Conservation (phyloP, 2,329 filamentous ascomycete species). For the Pseudogymnoascus sp. region DNA sequence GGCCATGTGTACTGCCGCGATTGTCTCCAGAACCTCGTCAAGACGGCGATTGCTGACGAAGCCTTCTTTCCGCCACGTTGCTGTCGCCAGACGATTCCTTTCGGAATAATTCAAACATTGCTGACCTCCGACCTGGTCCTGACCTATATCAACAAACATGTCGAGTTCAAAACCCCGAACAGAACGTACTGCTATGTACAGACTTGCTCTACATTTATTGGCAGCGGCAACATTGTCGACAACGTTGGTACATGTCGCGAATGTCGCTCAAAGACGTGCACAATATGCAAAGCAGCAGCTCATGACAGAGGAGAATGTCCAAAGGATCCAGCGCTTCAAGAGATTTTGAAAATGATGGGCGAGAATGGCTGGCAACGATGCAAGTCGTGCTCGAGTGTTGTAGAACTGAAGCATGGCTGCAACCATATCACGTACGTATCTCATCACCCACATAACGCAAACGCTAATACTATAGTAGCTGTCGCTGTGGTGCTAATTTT, state of each 20-base stretch:
- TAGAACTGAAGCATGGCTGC: slow-evolving; percentile 44
- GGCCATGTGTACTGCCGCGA: slow-evolving; percentile 42
- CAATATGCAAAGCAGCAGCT: slow-evolving; percentile 37
- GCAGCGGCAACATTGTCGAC: slow-evolving; percentile 22
- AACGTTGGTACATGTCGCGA: slow-evolving; percentile 33
- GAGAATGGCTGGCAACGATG: slow-evolving; percentile 45
- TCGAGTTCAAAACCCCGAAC: slow-evolving; percentile 40
- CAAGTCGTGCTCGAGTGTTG: slow-evolving; percentile 34
- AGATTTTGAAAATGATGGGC: slow-evolving; percentile 33
- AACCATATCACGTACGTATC: slow-evolving; percentile 46
- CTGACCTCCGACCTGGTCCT: slow-evolving; percentile 30
- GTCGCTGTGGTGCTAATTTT: slow-evolving; percentile 38
- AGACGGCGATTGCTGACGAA: slow-evolving; percentile 37
- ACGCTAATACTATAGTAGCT: slow-evolving; percentile 27
- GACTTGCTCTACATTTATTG: slow-evolving; percentile 41
- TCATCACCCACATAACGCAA: background rate
- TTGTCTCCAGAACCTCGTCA: slow-evolving; percentile 41
- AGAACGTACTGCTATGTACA: slow-evolving; percentile 41
- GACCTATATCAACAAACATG: slow-evolving; percentile 35
- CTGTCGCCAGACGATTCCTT: slow-evolving; percentile 35
- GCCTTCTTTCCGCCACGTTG: slow-evolving; percentile 47
- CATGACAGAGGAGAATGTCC: slow-evolving; percentile 42
- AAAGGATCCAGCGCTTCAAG: slow-evolving; percentile 32
- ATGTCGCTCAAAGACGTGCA: slow-evolving; percentile 40
- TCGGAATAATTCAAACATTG: slow-evolving; percentile 28